Percentiles rank a stretch among this genome's conserved stretches.
These are phyloP conservation scores for Zizania palustris DNA, from an alignment of 202 grass and related monocot species.

Conservation along the genomic window DNA sequence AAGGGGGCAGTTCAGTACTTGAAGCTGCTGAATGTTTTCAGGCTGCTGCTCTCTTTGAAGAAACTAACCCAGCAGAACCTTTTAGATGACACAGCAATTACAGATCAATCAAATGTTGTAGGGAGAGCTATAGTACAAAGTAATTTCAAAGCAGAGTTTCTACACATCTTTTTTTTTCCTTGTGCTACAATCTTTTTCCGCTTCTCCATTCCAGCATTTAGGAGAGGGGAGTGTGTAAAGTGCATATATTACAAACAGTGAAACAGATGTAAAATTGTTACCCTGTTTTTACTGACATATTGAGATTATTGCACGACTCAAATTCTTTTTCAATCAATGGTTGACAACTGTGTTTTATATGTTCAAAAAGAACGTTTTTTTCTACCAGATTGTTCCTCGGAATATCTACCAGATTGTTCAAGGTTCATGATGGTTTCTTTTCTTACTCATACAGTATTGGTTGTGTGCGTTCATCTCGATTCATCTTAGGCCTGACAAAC, in stretches of 20 bases:
- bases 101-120: slow-evolving; percentile 18
- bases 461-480: no score
- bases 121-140: neutral
- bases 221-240: slow-evolving; percentile 10
- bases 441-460: no score
- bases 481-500: no score
- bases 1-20: slow-evolving; percentile 48
- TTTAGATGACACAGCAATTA: slow-evolving; percentile 72
- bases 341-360: neutral
- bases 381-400: neutral
- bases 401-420: no score
- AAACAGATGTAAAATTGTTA: neutral
- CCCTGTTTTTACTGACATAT: neutral
- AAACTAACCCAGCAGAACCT: slow-evolving; percentile 73
- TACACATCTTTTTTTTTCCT: neutral
- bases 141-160: neutral
- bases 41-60: slow-evolving; percentile 78
- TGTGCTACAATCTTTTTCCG: neutral
- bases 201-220: neutral
- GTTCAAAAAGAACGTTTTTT: neutral
- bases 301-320: neutral
- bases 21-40: slow-evolving; percentile 89
- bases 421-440: no score
- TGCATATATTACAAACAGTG: slow-evolving; percentile 6
- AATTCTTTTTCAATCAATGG: neutral